Base-by-base conservation (phyloP, 495 filamentous ascomycete species). In the Lasiosphaeria hispida region DNA sequence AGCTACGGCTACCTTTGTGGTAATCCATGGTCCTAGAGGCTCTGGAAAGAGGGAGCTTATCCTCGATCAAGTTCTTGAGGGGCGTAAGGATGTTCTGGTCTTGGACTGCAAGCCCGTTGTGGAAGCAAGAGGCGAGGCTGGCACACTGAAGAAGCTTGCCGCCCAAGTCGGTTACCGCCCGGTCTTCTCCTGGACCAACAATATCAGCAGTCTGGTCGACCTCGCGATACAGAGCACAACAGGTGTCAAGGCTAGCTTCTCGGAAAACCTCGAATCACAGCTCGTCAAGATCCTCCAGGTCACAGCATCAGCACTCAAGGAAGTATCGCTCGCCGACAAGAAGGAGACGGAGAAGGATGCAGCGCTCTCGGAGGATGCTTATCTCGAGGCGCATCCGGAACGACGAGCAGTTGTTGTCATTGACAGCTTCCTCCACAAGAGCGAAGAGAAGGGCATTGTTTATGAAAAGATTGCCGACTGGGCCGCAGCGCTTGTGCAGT, bases 131-230 rank as follows among this genome's bases (percentile, higher is more conserved):
- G 94, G 94, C 0, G 94, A 98, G 69, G 85, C 85, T n/a, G 84
- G 85, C 3, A 96, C 90, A 7, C 97, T 98, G 53, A 77, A 80
- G 54, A 86, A 88, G 47, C 88, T 91, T 2, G 95, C 95, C 1
- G 69, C 74, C 5, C 83, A 93, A 64, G 94, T 97, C 54, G 94
- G 94, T 39, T 98, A 97, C 63, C 79, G 91, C 1, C 94, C 94
- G 0, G 82, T 98, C 7, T 98, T 98, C 70, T 93, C 89, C 0
- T 98, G 91, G 89, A 86, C 94, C 77, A 98, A 98, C 69, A 96
- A 85, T 60, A 82, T 97, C 55, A 95, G 88, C 70, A 96, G 90
- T 68, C 80, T 96, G 60, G 79, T 96, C 59, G 94, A 98, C 62
- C 82, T 98, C 41, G 94, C 92, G 14, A 88, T 92, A 13, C 92